phyloP scores from a whole-genome alignment of 371 early-diverging fungal species.

The Zychaea mexicana region DNA sequence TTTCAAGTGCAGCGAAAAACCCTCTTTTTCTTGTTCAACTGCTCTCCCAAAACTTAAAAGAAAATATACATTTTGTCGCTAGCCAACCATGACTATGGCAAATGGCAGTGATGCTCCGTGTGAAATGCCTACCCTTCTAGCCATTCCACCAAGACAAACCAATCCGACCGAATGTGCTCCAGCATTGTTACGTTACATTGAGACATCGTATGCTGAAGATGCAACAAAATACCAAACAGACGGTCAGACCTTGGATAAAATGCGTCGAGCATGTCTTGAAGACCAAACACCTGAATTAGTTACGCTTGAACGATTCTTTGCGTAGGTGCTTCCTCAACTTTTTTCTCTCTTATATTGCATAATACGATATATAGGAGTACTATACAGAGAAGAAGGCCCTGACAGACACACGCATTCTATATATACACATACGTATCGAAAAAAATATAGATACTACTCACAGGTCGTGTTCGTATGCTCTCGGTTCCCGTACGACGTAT shows the following conservation, averaged over 20 bases:
- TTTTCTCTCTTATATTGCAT: not conserved
- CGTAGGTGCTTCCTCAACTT: constrained; percentile 18
- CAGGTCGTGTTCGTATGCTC: constrained; percentile 45
- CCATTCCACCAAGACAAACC: constrained; percentile 20
- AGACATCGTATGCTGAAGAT: constrained; percentile 42
- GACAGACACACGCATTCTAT: not conserved
- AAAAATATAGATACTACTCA: constrained; percentile 45
- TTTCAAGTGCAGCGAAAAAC: constrained; percentile 4
- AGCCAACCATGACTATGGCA: not conserved
- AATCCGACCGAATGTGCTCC: constrained; percentile 26
- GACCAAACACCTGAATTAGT: constrained; percentile 8
- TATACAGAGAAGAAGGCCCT: not conserved
- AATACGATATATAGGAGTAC: too few relatives aligned
- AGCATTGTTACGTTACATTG: constrained; percentile 37
- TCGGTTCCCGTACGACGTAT: constrained; percentile 48
- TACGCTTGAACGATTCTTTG: constrained; percentile 29
- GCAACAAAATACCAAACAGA: constrained; percentile 34
- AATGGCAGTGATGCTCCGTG: not conserved
- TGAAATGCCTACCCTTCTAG: constrained; percentile 20
- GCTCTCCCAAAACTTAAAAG: not conserved
- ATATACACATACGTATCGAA: not conserved
- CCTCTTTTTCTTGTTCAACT: constrained; percentile 5
- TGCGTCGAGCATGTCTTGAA: constrained; percentile 28
- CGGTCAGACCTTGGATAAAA: constrained; percentile 23
- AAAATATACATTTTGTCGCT: not conserved